A percentile compares a stretch with the other conserved stretches of the same genome.
Conservation (phyloP, 441 rosid genomes). For the Populus hybrid region DNA sequence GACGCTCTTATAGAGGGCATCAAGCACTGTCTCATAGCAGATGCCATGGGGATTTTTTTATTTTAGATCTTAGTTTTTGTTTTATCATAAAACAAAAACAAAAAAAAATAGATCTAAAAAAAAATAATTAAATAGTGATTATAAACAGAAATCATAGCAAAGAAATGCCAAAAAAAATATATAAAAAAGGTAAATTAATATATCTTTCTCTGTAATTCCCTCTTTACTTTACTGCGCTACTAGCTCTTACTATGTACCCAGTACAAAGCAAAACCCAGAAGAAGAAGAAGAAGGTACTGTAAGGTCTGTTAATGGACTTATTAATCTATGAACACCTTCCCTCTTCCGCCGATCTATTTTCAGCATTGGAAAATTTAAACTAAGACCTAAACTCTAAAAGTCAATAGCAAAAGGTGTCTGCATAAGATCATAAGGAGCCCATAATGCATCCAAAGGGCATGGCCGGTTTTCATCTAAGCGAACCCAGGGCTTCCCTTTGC, state of each 20-base stretch:
- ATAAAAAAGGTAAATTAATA: too few relatives aligned
- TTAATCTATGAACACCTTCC: constrained; percentile 14
- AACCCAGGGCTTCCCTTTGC: constrained; percentile 98
- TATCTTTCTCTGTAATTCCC: too few relatives aligned
- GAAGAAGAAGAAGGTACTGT: not conserved
- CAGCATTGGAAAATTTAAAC: not conserved
- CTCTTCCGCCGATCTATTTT: not conserved
- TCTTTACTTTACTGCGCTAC: not conserved
- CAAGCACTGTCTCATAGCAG: too few relatives aligned
- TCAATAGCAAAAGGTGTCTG: constrained; percentile 58
- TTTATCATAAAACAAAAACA: too few relatives aligned
- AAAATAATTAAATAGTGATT: too few relatives aligned
- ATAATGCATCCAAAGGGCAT: constrained; percentile 82
- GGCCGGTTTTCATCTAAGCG: constrained; percentile 69
- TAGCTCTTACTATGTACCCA: constrained; percentile 13
- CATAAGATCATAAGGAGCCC: constrained; percentile 92
- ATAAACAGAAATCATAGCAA: too few relatives aligned
- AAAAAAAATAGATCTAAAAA: too few relatives aligned
- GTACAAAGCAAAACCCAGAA: constrained; percentile 6
- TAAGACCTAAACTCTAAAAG: constrained; percentile 24
- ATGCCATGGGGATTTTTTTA: too few relatives aligned
- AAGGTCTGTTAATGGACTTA: constrained; percentile 5
- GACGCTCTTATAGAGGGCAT: too few relatives aligned
- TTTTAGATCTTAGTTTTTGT: too few relatives aligned
- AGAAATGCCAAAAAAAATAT: not conserved